Conservation (phyloP, 2,329 filamentous ascomycete genomes). For the Colletotrichum sp. region DNA sequence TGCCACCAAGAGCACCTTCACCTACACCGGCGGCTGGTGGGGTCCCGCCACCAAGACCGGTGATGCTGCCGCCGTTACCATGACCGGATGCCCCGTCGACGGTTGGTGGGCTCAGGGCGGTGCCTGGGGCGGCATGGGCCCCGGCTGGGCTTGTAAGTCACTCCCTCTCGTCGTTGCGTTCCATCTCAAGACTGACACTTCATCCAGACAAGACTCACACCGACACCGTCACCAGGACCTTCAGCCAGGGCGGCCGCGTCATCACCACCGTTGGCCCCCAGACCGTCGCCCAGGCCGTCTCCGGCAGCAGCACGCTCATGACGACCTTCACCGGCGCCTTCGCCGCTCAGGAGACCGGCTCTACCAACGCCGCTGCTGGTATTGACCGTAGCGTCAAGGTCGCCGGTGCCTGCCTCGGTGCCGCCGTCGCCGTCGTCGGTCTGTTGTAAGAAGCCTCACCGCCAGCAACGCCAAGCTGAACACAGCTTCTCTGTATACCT, state of each 20-base stretch:
- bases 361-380: neutral
- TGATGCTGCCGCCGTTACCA: slow-evolving; percentile 12
- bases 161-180: neutral
- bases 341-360: slow-evolving; percentile 17
- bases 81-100: slow-evolving; percentile 29
- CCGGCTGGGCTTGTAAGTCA: slow-evolving; percentile 23
- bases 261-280: neutral
- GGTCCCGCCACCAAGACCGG: slow-evolving; percentile 2
- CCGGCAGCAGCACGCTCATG: slow-evolving; percentile 25
- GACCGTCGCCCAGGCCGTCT: slow-evolving; percentile 6
- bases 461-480: neutral
- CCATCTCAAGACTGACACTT: neutral
- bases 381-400: slow-evolving; percentile 17
- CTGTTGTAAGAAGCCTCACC: slow-evolving; percentile 14
- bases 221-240: slow-evolving; percentile 22
- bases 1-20: slow-evolving; percentile 26
- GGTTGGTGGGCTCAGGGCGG: slow-evolving; percentile 27
- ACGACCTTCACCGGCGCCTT: slow-evolving; percentile 22
- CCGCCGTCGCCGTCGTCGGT: slow-evolving; percentile 22
- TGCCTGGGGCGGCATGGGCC: slow-evolving; percentile 19
- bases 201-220: slow-evolving; percentile 22
- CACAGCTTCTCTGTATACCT: neutral
- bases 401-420: slow-evolving; percentile 22
- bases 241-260: neutral
- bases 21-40: slow-evolving; percentile 25